Base-by-base conservation (phyloP, 129 eudicot species). In the Pittosporum tobira region DNA sequence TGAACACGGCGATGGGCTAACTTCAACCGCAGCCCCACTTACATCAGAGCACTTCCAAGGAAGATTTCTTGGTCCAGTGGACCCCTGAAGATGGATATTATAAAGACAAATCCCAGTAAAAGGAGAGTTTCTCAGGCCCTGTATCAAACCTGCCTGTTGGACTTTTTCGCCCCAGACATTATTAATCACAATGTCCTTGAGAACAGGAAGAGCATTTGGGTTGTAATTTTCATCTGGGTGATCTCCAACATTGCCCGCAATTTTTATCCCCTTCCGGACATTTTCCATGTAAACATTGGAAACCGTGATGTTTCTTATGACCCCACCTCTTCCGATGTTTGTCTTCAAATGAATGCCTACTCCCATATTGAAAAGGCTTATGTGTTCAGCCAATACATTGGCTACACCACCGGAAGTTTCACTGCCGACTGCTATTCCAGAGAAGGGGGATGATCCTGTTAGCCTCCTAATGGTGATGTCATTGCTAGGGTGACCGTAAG, bases 341-440 rank as follows among this genome's bases (percentile, higher is more conserved):
- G 99, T 93, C 68, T 93, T 93, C 15, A 93, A 9, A 43, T 93
- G 94, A 67, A 93, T 84, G 27, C 99, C 99, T 10, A 84, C 74
- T 61, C 99, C 96, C 52, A 76, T 56, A 62, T 83, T 70, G 76
- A 42, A 83, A 20, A 93, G 85, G 68, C 61, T 81, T 30, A 93
- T 81, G 84, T 87, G 94, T 58, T 93, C 96, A 10, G 82, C 94
- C 4, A 81, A 45, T 1, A 93, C 75, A 21, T 79, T 75, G 29
- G 63, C 34, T 22, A 93, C 74, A 8, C 99, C 99, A 0, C 96
- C 99, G 3, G 99, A 93, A 7, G 96, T 87, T 70, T 93, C 99
- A 49, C 96, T 87, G 65, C 99, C 99, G 7, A 93, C 69, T 24
- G 99, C 90, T 8, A 87, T 81, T 43, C 99, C 99, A 15, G 99